Evolutionary conservation across 2,329 filamentous ascomycete genomes (phyloP), one percentile per base, ranked within the genome.

Genomic region (Lachnellula occidentalis): DNA sequence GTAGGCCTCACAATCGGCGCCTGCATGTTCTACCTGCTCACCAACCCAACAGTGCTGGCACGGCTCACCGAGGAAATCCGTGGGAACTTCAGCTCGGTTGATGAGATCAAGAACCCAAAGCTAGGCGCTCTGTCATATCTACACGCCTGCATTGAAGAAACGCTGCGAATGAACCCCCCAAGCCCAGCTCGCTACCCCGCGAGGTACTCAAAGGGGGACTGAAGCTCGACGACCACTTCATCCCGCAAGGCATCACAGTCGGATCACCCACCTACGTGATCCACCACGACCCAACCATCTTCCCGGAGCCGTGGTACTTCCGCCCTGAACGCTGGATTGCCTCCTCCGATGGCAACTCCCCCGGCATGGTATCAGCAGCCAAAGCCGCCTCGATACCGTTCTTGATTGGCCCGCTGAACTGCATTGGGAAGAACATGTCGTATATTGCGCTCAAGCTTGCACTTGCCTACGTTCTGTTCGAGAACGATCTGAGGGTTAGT

Each of bases 111-210:
- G 15, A 55, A 73, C n/a, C 56, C 57, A 11, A 64, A 65, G 2
- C 64, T 69, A 2, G 36, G 50, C 7, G 46, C 15, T 57, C 61
- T 76, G 0, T 39, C 47, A 0, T 78, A 77, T 51, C 66, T 77
- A 61, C 58, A 69, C 4, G 75, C 74, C 2, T 70, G 70, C 27
- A 58, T 78, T 1, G 64, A 76, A 3, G 76, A 78, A 61, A 64
- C 68, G 0, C 62, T 79, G 34, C 68, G 77, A 6, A 58, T 75
- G 19, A 74, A 72, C 45, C 73, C 74, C 57, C 56, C 19, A 51
- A 52, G 14, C 34, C 53, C 21, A 52, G 45, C 31, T 48, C 45
- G 2, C 49, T 62, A 19, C 48, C 55, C 7, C 50, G 61, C 15
- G 27, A 39, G 9, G 55, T 54, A 7, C 52, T 60, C 9, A 51